Percentiles rank a stretch among this genome's conserved stretches.
Evolutionary conservation across 2,329 filamentous ascomycete species (phyloP).

Genomic region (Fusarium agapanthi): DNA sequence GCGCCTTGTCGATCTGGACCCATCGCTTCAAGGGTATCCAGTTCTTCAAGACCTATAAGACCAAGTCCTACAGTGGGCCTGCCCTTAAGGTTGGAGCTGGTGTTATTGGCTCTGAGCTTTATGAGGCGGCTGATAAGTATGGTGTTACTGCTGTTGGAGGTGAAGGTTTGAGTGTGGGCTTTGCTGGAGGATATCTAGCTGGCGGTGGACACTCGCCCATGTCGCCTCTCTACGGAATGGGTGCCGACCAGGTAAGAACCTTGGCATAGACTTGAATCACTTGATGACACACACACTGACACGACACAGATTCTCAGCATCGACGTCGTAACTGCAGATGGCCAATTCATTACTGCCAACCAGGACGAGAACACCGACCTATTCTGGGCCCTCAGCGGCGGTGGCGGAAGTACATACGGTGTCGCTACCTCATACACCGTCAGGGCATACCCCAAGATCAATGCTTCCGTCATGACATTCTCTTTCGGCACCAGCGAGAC

Average conservation of each 20-base stretch:
- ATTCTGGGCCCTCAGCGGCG: slow-evolving; percentile 52
- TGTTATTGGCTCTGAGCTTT: slow-evolving; percentile 62
- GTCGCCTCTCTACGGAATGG: slow-evolving; percentile 30
- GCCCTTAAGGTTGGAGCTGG: slow-evolving; percentile 66
- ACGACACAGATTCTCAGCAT: slow-evolving; percentile 21
- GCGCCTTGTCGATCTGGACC: slow-evolving; percentile 65
- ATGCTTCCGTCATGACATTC: slow-evolving; percentile 35
- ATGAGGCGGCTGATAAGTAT: slow-evolving; percentile 57
- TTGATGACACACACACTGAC: background rate
- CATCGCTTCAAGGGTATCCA: slow-evolving; percentile 59
- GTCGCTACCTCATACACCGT: slow-evolving; percentile 47
- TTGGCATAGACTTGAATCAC: background rate
- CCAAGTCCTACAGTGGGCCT: slow-evolving; percentile 50
- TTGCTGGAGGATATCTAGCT: slow-evolving; percentile 33
- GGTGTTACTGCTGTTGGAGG: slow-evolving; percentile 62
- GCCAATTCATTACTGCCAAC: slow-evolving; percentile 25
- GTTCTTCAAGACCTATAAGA: slow-evolving; percentile 30
- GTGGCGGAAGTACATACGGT: slow-evolving; percentile 50
- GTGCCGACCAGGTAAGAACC: slow-evolving; percentile 28
- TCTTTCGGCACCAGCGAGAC: slow-evolving; percentile 24
- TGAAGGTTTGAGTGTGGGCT: slow-evolving; percentile 51
- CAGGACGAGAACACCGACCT: slow-evolving; percentile 38
- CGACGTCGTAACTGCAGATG: slow-evolving; percentile 30
- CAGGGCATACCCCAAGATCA: slow-evolving; percentile 49
- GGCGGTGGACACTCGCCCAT: slow-evolving; percentile 36